These are phyloP conservation scores for Gymnopilus junonius DNA, from an alignment of 768 basidiomycete genomes.

Conservation along the genomic window DNA sequence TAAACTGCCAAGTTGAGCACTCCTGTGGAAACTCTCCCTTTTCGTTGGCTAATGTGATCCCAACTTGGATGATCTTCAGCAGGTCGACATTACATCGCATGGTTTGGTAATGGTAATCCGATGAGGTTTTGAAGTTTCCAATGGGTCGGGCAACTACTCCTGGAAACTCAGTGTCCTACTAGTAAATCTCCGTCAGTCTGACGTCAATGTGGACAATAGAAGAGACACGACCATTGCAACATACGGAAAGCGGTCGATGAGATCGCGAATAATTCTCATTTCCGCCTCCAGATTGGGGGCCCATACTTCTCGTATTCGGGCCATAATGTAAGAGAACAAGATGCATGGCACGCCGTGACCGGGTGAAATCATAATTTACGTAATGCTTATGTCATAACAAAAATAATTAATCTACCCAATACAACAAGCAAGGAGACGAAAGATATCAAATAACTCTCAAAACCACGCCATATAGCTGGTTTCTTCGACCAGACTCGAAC, in stretches of 20 bases:
- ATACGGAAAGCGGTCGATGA: constrained; percentile 91
- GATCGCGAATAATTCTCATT: constrained; percentile 84
- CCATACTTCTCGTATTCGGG: constrained; percentile 96
- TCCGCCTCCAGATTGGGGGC: constrained; percentile 89
- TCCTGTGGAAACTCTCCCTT: constrained; percentile 91
- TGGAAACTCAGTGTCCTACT: constrained; percentile 97
- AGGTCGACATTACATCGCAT: constrained; percentile 99
- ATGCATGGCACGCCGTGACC: neutral
- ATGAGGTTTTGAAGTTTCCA: constrained; percentile 93
- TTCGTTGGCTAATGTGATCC: constrained; percentile 93
- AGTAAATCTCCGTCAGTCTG: constrained; percentile 31
- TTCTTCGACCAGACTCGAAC: constrained; percentile 56
- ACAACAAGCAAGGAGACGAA: neutral
- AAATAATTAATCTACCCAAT: neutral
- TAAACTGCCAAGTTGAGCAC: constrained; percentile 98
- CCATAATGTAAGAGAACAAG: constrained; percentile 44
- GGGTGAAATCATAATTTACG: neutral
- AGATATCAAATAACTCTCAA: constrained; percentile 24
- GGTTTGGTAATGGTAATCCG: constrained; percentile 99
- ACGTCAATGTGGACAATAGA: constrained; percentile 21
- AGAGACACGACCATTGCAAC: constrained; percentile 83
- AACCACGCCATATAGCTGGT: constrained; percentile 78
- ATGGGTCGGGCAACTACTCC: constrained; percentile 98
- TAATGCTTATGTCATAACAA: neutral
- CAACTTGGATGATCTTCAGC: constrained; percentile 96